A percentile compares a stretch with the other conserved stretches of the same genome.
phyloP scores from a whole-genome alignment of 1,139 yeast genomes.

The Kodamaea suecica region DNA sequence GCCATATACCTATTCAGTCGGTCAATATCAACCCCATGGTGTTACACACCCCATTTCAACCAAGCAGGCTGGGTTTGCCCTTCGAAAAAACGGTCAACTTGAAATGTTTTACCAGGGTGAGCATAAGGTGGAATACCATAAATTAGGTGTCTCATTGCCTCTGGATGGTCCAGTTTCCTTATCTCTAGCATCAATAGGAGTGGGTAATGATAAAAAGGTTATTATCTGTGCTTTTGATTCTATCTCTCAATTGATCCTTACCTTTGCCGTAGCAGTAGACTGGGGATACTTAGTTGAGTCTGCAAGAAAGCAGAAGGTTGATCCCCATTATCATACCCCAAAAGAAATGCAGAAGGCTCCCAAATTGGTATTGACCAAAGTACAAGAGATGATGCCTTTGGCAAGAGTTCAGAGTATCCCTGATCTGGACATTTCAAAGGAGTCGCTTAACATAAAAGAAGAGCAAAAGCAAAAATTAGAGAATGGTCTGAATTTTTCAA shows the following conservation, averaged over 20 bases:
- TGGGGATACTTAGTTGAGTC: slow-evolving; percentile 61
- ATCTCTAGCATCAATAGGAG: slow-evolving; percentile 59
- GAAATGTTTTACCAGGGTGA: slow-evolving; percentile 61
- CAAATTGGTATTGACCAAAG: slow-evolving; percentile 18
- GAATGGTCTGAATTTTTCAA: slow-evolving; percentile 7
- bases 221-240: slow-evolving; percentile 49
- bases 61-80: slow-evolving; percentile 68
- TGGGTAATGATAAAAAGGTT: slow-evolving; percentile 47
- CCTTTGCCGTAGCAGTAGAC: slow-evolving; percentile 49
- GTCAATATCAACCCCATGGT: slow-evolving; percentile 58
- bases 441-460: background rate
- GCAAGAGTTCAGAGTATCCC: slow-evolving; percentile 9
- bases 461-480: background rate
- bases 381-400: slow-evolving; percentile 32
- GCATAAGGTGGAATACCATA: slow-evolving; percentile 56
- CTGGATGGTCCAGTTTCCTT: slow-evolving; percentile 15
- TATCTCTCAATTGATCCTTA: slow-evolving; percentile 36
- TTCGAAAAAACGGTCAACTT: slow-evolving; percentile 63
- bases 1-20: slow-evolving; percentile 52
- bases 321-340: slow-evolving; percentile 54
- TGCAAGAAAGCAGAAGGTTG: slow-evolving; percentile 45
- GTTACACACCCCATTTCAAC: slow-evolving; percentile 66
- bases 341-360: slow-evolving; percentile 36
- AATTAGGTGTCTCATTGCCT: slow-evolving; percentile 23
- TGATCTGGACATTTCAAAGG: background rate